Conservation (phyloP, 2,329 filamentous ascomycete genomes). For the Pseudocercospora fijiensis region DNA sequence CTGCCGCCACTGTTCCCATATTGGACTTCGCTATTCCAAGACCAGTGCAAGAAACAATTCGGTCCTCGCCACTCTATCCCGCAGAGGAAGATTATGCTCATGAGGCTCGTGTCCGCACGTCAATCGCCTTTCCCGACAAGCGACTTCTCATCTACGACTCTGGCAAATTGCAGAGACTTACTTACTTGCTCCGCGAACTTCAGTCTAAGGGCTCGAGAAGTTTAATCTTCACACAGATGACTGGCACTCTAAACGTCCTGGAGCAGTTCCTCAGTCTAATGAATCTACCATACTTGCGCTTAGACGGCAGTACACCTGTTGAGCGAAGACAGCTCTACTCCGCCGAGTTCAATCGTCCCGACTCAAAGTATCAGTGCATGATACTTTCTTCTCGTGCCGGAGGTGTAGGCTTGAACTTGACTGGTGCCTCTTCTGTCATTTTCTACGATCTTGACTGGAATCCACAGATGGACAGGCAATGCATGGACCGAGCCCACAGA, state of each 20-base stretch:
- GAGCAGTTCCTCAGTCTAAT: constrained; percentile 98
- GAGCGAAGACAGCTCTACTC: constrained; percentile 94
- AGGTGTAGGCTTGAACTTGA: constrained; percentile 92
- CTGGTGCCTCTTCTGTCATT: constrained; percentile 94
- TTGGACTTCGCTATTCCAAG: constrained; percentile 31
- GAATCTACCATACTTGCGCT: constrained; percentile 90
- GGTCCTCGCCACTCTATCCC: constrained; percentile 30
- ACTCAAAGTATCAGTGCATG: constrained; percentile 87
- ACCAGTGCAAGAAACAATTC: constrained; percentile 29
- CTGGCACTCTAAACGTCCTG: constrained; percentile 93
- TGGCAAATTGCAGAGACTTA: constrained; percentile 89
- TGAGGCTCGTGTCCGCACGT: constrained; percentile 84
- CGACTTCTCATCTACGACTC: constrained; percentile 96
- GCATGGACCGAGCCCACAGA: constrained; percentile 93
- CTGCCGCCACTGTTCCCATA: constrained; percentile 70
- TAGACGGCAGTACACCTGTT: constrained; percentile 95
- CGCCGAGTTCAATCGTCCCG: constrained; percentile 87
- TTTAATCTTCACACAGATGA: constrained; percentile 99
- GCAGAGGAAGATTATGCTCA: constrained; percentile 79
- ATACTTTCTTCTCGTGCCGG: constrained; percentile 94
- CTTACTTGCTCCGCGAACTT: constrained; percentile 78
- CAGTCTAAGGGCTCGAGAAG: constrained; percentile 90
- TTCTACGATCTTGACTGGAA: constrained; percentile 99
- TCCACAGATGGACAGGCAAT: constrained; percentile 99
- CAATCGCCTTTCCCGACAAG: constrained; percentile 95